A percentile compares a stretch with the other conserved stretches of the same genome.
Evolutionary conservation across 352 stramenopile species (phyloP).

Genomic region (Globisporangium yorkense): DNA sequence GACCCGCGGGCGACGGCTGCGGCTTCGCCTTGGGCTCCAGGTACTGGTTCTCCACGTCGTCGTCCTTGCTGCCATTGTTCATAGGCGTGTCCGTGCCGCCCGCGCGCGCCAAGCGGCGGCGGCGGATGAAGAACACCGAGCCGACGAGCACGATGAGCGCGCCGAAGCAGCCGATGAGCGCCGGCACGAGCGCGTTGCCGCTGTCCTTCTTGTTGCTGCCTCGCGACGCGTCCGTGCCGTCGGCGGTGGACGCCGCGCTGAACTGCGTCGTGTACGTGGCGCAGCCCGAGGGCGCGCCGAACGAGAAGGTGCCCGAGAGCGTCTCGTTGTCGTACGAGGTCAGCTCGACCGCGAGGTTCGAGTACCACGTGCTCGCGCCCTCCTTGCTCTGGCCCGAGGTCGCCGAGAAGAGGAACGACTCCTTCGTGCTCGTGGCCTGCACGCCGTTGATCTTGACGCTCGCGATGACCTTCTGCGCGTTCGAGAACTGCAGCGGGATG

Average conservation of each 20-base stretch:
- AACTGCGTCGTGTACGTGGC: conserved; percentile 66
- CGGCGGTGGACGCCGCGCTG: conserved; percentile 41
- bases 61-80: conserved; percentile 32
- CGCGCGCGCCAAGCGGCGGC: conserved; percentile 33
- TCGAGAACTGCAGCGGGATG: conserved; percentile 80
- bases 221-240: conserved; percentile 30
- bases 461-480: conserved; percentile 68
- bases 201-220: conserved; percentile 6
- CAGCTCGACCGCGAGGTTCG: conserved; percentile 52
- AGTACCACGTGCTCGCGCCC: conserved; percentile 46
- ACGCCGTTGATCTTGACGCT: conserved; percentile 53
- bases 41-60: conserved; percentile 51
- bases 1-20: conserved; percentile 29
- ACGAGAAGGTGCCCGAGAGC: conserved; percentile 51
- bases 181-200: conserved; percentile 32
- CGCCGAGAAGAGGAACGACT: conserved; percentile 57
- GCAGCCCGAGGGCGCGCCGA: conserved; percentile 44
- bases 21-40: conserved; percentile 48
- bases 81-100: conserved; percentile 20
- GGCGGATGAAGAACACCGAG: conserved; percentile 60
- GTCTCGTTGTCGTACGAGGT: conserved; percentile 50
- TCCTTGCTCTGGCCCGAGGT: conserved; percentile 38
- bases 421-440: conserved; percentile 35
- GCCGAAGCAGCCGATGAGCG: conserved; percentile 26
- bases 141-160: conserved; percentile 61